A percentile compares a stretch with the other conserved stretches of the same genome.
Conservation (phyloP, 2,329 filamentous ascomycete species). For the Hortaea sp. region DNA sequence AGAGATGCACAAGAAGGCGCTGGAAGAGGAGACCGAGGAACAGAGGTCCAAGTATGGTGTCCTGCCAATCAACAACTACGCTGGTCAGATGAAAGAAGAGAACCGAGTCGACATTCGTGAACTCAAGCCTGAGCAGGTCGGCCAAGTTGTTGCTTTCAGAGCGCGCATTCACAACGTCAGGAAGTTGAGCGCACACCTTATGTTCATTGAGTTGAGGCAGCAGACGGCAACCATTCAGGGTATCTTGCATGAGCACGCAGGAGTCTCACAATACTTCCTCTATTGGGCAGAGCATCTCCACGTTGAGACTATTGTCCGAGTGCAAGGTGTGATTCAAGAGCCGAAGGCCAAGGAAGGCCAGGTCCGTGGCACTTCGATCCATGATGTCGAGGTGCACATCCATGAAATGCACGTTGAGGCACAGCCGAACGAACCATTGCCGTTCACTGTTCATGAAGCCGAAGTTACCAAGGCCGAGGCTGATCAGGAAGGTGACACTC, state of each 20-base stretch:
- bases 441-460: slow-evolving; percentile 61
- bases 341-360: slow-evolving; percentile 56
- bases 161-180: slow-evolving; percentile 70
- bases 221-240: slow-evolving; percentile 77
- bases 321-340: slow-evolving; percentile 62
- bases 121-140: slow-evolving; percentile 43
- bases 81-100: slow-evolving; percentile 40
- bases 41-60: slow-evolving; percentile 50
- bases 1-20: slow-evolving; percentile 39
- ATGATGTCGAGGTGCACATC: slow-evolving; percentile 66
- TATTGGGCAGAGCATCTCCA: slow-evolving; percentile 79
- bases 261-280: slow-evolving; percentile 63
- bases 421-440: slow-evolving; percentile 50
- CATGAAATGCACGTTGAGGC: slow-evolving; percentile 54
- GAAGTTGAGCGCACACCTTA: slow-evolving; percentile 69
- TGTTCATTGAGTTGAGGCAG: slow-evolving; percentile 79
- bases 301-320: slow-evolving; percentile 66
- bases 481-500: slow-evolving; percentile 45
- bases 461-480: slow-evolving; percentile 51
- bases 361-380: slow-evolving; percentile 64
- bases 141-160: slow-evolving; percentile 55
- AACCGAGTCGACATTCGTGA: slow-evolving; percentile 40
- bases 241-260: slow-evolving; percentile 56
- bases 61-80: slow-evolving; percentile 48
- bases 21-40: slow-evolving; percentile 46